These are phyloP conservation scores for Adiantum capillusveneris DNA, from an alignment of 75 land plant genomes.

Conservation along the genomic window DNA sequence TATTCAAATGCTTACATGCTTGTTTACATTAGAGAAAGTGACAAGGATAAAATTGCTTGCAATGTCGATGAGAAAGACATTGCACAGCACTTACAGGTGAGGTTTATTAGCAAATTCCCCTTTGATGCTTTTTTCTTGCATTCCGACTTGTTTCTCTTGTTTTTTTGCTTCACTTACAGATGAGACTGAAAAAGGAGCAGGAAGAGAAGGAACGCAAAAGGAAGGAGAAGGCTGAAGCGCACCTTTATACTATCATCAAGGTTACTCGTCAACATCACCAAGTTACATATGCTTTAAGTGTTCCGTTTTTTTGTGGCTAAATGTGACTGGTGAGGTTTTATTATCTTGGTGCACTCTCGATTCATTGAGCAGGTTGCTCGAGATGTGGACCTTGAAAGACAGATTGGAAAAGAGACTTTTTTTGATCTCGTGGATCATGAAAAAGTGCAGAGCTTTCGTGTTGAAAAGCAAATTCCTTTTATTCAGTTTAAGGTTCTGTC, in stretches of 20 bases:
- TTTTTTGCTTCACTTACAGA: conserved; percentile 27
- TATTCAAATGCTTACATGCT: conserved; percentile 99
- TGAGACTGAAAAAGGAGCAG: conserved; percentile 87
- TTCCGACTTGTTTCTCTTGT: background rate
- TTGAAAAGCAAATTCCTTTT: conserved; percentile 57
- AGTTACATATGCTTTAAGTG: background rate
- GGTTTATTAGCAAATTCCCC: background rate
- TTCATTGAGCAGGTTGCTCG: conserved; percentile 63
- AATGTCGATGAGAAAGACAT: conserved; percentile 97
- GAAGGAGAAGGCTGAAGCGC: conserved; percentile 91
- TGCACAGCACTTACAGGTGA: conserved; percentile 88
- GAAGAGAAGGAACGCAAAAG: conserved; percentile 92
- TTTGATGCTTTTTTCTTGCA: background rate
- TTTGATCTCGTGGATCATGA: conserved; percentile 93
- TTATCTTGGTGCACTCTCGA: too few relatives aligned
- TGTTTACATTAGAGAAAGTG: conserved; percentile 92
- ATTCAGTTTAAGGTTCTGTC: conserved; percentile 52
- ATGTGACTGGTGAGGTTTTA: background rate
- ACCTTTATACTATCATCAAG: conserved; percentile 92
- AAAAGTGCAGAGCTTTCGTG: conserved; percentile 71
- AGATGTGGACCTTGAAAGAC: conserved; percentile 49
- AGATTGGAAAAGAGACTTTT: conserved; percentile 74
- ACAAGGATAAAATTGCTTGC: conserved; percentile 93
- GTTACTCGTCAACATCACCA: conserved; percentile 36
- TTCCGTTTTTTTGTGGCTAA: background rate